These are phyloP conservation scores for Saccharomycopsis babjevae DNA, from an alignment of 805 yeast species.

Conservation along the genomic window DNA sequence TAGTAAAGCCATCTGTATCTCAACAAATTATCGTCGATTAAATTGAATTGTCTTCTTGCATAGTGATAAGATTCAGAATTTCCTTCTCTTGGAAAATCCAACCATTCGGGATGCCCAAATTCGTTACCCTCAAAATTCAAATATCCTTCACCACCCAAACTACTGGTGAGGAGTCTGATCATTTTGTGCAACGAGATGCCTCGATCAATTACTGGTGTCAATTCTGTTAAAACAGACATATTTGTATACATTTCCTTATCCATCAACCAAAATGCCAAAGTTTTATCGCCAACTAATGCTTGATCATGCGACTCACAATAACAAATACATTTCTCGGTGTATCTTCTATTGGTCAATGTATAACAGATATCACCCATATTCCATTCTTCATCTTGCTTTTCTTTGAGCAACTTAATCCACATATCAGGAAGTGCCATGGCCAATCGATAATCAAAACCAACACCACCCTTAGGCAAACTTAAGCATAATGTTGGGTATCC, in stretches of 20 bases:
- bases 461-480: conserved; percentile 67
- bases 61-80: conserved; percentile 84
- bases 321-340: conserved; percentile 79
- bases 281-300: conserved; percentile 94
- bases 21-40: conserved; percentile 68
- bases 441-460: conserved; percentile 85
- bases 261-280: conserved; percentile 96
- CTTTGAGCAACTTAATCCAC: conserved; percentile 95
- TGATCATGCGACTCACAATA: conserved; percentile 96
- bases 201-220: conserved; percentile 74
- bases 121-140: conserved; percentile 96
- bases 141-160: conserved; percentile 96
- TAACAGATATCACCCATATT: conserved; percentile 70
- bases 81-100: conserved; percentile 90
- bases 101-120: conserved; percentile 98
- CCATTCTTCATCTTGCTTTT: conserved; percentile 82
- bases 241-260: conserved; percentile 96
- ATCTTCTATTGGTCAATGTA: conserved; percentile 80
- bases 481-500: conserved; percentile 95
- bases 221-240: conserved; percentile 69
- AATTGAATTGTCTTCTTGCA: conserved; percentile 90
- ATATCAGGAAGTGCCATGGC: conserved; percentile 98
- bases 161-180: conserved; percentile 78
- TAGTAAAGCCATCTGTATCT: conserved; percentile 67
- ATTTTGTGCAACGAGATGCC: conserved; percentile 87